Percentiles rank a stretch among this genome's conserved stretches.
These are phyloP conservation scores for Boletus sensibilis DNA, from an alignment of 768 basidiomycete genomes.

Conservation along the genomic window DNA sequence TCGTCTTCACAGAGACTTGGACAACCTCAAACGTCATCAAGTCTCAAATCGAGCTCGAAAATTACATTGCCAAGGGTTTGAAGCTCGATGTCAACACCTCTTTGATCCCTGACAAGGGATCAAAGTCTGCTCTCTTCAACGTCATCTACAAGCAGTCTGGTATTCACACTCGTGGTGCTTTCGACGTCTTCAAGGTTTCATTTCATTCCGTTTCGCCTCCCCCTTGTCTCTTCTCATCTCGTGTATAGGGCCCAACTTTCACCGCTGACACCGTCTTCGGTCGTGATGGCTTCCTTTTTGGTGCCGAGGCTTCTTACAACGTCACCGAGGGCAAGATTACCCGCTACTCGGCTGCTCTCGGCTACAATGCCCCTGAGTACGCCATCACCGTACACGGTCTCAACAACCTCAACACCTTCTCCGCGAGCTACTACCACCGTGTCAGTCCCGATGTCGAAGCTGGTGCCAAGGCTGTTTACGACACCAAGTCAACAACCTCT, in stretches of 20 bases:
- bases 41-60: constrained; percentile 91
- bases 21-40: constrained; percentile 92
- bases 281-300: constrained; percentile 95
- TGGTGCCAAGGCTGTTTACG: constrained; percentile 95
- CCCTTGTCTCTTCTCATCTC: not conserved
- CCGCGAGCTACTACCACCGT: constrained; percentile 98
- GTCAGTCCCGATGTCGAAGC: constrained; percentile 90
- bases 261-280: constrained; percentile 94
- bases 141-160: constrained; percentile 95
- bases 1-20: constrained; percentile 95
- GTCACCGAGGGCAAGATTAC: constrained; percentile 90
- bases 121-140: constrained; percentile 80
- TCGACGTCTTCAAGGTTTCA: constrained; percentile 92
- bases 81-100: constrained; percentile 89
- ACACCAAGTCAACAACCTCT: constrained; percentile 84
- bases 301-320: constrained; percentile 96
- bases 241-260: constrained; percentile 88
- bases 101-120: constrained; percentile 82
- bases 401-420: constrained; percentile 90
- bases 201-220: constrained; percentile 6
- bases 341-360: constrained; percentile 88
- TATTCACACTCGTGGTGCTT: constrained; percentile 83
- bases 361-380: constrained; percentile 96
- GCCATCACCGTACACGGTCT: constrained; percentile 92
- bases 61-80: constrained; percentile 95